Conservation (phyloP, 2,329 filamentous ascomycete species). For the Colletotrichum tropicale region DNA sequence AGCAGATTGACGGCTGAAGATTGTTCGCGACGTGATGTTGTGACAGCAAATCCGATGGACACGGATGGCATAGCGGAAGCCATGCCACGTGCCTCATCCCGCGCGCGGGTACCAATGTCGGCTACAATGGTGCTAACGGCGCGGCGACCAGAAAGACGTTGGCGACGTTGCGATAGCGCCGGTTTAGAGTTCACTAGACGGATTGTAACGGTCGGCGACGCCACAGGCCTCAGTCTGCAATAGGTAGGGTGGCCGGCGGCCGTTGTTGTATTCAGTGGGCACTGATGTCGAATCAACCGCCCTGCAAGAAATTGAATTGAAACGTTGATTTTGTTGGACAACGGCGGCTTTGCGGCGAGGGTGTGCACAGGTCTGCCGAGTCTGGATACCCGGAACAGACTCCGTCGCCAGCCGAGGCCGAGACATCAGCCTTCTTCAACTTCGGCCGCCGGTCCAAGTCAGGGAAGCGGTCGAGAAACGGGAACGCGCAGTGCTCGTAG, state of each 20-base stretch:
- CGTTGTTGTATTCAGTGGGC: background rate
- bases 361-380: background rate
- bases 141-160: background rate
- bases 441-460: background rate
- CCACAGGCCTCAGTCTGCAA: background rate
- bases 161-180: background rate
- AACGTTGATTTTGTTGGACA: background rate
- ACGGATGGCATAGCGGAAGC: background rate
- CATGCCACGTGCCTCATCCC: constrained; percentile 8
- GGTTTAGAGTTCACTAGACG: background rate
- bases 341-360: background rate
- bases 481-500: background rate
- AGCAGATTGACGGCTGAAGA: background rate
- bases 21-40: background rate
- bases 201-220: background rate
- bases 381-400: background rate
- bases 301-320: background rate
- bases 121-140: background rate
- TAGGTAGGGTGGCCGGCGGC: background rate
- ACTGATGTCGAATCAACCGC: background rate
- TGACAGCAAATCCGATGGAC: background rate
- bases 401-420: background rate
- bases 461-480: background rate
- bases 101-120: background rate
- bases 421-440: background rate